Conservation (phyloP, 345 rosid genomes). For the Eucalyptus grandis region DNA sequence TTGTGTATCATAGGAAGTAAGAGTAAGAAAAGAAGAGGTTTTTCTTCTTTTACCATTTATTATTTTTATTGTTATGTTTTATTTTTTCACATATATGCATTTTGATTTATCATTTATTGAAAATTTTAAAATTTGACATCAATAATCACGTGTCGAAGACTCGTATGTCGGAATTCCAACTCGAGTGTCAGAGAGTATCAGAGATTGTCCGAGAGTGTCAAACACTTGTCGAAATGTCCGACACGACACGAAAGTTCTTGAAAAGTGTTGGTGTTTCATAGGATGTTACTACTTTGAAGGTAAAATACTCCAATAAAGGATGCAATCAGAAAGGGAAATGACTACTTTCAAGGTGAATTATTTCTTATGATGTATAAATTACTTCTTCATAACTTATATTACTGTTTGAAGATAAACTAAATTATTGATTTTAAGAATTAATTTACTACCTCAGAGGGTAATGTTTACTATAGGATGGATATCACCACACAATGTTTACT, state of each 20-base stretch:
- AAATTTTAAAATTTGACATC: no score
- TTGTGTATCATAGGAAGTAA: no score
- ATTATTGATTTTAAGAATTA: background rate
- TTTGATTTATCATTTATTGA: no score
- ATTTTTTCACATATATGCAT: no score
- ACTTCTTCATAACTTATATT: no score
- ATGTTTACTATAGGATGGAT: background rate
- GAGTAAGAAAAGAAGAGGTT: no score
- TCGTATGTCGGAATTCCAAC: no score
- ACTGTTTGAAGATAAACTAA: background rate
- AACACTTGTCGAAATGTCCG: fast-evolving
- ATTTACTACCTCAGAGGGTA: background rate
- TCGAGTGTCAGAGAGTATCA: fast-evolving
- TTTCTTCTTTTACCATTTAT: no score
- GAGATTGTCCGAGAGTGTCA: fast-evolving
- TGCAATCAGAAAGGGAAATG: background rate
- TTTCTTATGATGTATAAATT: no score
- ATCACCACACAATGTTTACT: background rate
- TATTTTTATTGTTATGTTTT: no score
- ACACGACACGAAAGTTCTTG: fast-evolving
- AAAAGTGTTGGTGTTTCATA: fast-evolving
- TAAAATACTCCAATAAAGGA: background rate
- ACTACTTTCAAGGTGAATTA: background rate
- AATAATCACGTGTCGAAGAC: no score
- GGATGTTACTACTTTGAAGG: background rate